Percentiles rank a stretch among this genome's conserved stretches.
Conservation (phyloP, 495 filamentous ascomycete genomes). For the Chlorociboria aeruginascens region DNA sequence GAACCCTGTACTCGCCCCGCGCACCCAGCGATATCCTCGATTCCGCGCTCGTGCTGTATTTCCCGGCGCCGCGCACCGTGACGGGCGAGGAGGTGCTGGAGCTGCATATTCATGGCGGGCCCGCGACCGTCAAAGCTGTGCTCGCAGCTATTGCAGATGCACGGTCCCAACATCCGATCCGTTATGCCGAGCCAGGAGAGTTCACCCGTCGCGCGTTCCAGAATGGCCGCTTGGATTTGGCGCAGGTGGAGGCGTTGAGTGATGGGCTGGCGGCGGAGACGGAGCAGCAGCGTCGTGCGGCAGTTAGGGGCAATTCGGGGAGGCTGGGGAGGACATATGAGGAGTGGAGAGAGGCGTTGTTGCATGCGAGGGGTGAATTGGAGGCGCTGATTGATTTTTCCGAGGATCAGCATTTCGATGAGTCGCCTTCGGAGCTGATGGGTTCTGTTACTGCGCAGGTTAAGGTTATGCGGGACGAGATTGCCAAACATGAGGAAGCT, state of each 20-base stretch:
- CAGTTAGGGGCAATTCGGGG: constrained; percentile 64
- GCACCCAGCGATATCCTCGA: constrained; percentile 48
- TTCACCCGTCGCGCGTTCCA: constrained; percentile 90
- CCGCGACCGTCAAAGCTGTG: constrained; percentile 76
- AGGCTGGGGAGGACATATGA: constrained; percentile 72
- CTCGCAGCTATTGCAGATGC: constrained; percentile 54
- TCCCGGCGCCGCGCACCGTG: constrained; percentile 69
- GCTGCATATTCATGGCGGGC: constrained; percentile 86
- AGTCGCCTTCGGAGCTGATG: constrained; percentile 62
- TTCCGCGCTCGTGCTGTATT: constrained; percentile 78
- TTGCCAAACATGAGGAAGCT: constrained; percentile 58
- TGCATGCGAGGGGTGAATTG: constrained; percentile 78
- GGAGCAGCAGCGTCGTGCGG: constrained; percentile 82
- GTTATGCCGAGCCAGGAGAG: constrained; percentile 90
- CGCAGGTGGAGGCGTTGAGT: constrained; percentile 87
- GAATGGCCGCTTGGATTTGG: constrained; percentile 73
- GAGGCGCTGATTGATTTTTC: constrained; percentile 95
- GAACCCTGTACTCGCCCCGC: constrained; percentile 60
- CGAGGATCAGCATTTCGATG: constrained; percentile 95
- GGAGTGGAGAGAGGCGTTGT: constrained; percentile 60
- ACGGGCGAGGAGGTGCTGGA: constrained; percentile 92
- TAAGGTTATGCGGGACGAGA: constrained; percentile 39
- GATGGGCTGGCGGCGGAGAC: constrained; percentile 80
- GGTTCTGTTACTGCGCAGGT: constrained; percentile 55
- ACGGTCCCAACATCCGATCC: constrained; percentile 36